Evolutionary conservation across 768 basidiomycete genomes (phyloP), one percentile per base, ranked within the genome.

Genomic region (Tremella yokohamensis): DNA sequence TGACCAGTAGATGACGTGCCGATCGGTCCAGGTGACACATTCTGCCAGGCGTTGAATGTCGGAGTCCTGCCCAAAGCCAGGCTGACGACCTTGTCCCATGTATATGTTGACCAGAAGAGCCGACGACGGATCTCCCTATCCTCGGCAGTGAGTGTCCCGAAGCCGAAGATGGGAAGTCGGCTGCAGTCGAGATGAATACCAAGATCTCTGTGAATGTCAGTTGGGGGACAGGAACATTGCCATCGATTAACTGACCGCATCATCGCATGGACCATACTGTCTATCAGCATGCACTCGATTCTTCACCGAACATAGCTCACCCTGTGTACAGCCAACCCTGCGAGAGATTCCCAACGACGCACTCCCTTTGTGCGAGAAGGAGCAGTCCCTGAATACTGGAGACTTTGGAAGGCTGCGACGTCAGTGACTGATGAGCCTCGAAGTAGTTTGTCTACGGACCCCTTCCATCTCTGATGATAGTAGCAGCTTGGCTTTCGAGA

Each of bases 241-340:
- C 2, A 15, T 34, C 29, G 29, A 4, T 6, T 4, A 3, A 50
- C 63, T 44, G 25, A 58, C 63, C 63, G 39, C 59, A 64, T 64
- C 19, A 57, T 57, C 19, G 57, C 45, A 39, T 59, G 58, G 4
- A 57, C 63, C 63, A 64, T 64, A 4, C 61, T 62, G 42, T 15
- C 15, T 13, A 26, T 62, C 61, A 62, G 61, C 57, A 8, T 20
- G 24, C 13, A 15, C 38, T 2, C 42, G 22, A 45, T 4, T 4
- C 22, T 1, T 29, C 3, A 8, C n/a, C 12, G 16, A 24, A 18
- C 29, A 6, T 34, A 11, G 54, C 61, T 29, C 39, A 62, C 61
- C 63, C 63, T 26, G 63, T 64, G 45, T 64, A 64, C 45, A 57
- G 37, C 63, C 63, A 64, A 18, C 63, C 63, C 40, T 64, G 63